phyloP scores from a whole-genome alignment of 2,329 filamentous ascomycete species.

The Fusarium cicatricum region DNA sequence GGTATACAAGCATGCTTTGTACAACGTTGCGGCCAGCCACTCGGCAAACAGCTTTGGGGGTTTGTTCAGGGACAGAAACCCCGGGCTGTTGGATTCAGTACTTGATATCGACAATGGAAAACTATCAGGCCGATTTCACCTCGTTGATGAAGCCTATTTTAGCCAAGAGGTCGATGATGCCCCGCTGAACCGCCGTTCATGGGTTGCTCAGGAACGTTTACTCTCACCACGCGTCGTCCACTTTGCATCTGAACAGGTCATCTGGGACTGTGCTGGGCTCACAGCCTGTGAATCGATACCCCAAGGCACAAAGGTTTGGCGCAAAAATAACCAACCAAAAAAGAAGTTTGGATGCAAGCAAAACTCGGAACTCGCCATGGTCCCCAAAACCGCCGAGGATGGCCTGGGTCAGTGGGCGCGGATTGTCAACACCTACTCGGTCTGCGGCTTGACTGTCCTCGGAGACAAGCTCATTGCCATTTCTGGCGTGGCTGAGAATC shows the following conservation, averaged over 20 bases:
- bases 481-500: constrained; percentile 10
- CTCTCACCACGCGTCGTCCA: constrained; percentile 21
- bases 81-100: neutral
- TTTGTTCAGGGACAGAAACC: constrained; percentile 3
- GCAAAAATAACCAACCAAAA: too few relatives aligned
- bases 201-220: constrained; percentile 24
- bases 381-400: neutral
- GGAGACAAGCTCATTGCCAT: constrained; percentile 20
- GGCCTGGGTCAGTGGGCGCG: constrained; percentile 14
- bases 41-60: constrained; percentile 4
- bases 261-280: constrained; percentile 21
- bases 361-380: neutral
- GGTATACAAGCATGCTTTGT: constrained; percentile 10
- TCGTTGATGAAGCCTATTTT: constrained; percentile 10
- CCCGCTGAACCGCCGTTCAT: constrained; percentile 8
- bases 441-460: constrained; percentile 5
- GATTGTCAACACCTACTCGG: constrained; percentile 18
- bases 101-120: neutral
- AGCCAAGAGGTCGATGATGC: constrained; percentile 9
- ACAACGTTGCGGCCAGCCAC: constrained; percentile 11
- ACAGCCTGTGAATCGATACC: constrained; percentile 1
- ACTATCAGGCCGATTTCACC: neutral
- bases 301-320: neutral
- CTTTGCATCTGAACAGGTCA: constrained; percentile 15
- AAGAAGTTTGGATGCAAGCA: constrained; percentile 10